Conservation (phyloP, 2,329 filamentous ascomycete genomes). For the Chaetomiaceae sp. region DNA sequence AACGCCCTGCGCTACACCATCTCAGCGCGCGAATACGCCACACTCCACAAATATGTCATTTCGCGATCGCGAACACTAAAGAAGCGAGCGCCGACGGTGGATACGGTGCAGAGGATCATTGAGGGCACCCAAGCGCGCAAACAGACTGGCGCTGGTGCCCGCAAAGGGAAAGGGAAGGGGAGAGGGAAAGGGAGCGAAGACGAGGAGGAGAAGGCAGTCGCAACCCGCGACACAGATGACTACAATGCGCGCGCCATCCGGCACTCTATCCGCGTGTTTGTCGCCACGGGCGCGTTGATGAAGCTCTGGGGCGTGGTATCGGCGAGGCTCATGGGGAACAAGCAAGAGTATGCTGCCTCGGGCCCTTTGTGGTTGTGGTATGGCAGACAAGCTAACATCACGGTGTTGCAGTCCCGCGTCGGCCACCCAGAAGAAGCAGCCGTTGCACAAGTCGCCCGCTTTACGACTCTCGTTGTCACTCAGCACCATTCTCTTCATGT, state of each 20-base stretch:
- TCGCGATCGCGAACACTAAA: conserved; percentile 61
- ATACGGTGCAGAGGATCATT: conserved; percentile 52
- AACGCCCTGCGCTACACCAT: conserved; percentile 86
- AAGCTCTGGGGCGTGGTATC: conserved; percentile 56
- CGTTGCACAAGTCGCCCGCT: conserved; percentile 61
- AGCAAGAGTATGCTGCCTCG: conserved; percentile 38
- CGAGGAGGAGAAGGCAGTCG: not conserved
- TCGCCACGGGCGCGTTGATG: conserved; percentile 57
- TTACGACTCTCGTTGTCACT: conserved; percentile 77
- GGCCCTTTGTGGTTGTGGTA: not conserved
- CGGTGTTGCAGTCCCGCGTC: conserved; percentile 19
- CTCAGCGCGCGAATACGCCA: conserved; percentile 76
- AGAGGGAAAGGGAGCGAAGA: conserved; percentile 26
- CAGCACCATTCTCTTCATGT: conserved; percentile 79
- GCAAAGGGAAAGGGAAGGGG: conserved; percentile 22
- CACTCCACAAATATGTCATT: conserved; percentile 76
- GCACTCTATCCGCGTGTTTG: conserved; percentile 66
- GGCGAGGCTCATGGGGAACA: conserved; percentile 42
- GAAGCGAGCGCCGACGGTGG: conserved; percentile 51
- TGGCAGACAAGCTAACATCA: not conserved
- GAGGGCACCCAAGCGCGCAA: conserved; percentile 38
- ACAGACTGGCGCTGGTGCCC: too few species aligned
- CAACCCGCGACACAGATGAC: conserved; percentile 47
- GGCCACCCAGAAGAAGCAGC: conserved; percentile 40
- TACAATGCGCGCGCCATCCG: conserved; percentile 67